phyloP scores from a whole-genome alignment of 805 yeast species.

The Diddensiella transvaalensis region DNA sequence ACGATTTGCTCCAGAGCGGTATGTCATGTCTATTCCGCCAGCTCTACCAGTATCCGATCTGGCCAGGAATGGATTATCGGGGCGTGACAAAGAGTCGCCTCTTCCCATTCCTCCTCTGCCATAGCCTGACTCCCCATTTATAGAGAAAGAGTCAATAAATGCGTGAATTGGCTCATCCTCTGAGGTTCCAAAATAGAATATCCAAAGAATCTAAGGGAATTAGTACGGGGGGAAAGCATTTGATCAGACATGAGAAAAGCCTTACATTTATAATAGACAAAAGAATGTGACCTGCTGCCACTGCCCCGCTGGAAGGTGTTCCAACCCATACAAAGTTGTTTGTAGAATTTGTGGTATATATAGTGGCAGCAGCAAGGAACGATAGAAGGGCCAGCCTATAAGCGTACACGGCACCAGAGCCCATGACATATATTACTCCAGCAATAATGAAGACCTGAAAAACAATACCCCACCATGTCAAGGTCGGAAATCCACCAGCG shows the following conservation, averaged over 20 bases:
- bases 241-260: no score
- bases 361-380: constrained; percentile 63
- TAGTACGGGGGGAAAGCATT: background rate
- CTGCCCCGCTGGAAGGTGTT: constrained; percentile 69
- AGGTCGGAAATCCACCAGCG: constrained; percentile 58
- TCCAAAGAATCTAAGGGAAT: constrained; percentile 56
- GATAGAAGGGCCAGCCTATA: constrained; percentile 57
- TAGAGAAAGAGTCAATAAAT: constrained; percentile 78
- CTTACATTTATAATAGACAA: constrained; percentile 65
- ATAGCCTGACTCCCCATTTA: constrained; percentile 31
- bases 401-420: constrained; percentile 60
- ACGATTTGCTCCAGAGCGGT: constrained; percentile 7
- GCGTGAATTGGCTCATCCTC: constrained; percentile 83
- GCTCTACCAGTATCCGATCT: constrained; percentile 7
- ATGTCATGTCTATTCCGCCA: constrained; percentile 20
- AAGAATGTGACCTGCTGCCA: constrained; percentile 88
- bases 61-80: constrained; percentile 9
- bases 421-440: constrained; percentile 49
- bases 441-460: constrained; percentile 64
- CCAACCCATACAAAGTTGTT: constrained; percentile 71
- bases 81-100: constrained; percentile 6
- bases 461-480: constrained; percentile 96
- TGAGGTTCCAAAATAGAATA: constrained; percentile 85
- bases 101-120: constrained; percentile 4
- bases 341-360: constrained; percentile 81